These are phyloP conservation scores for Phoma sp. DNA, from an alignment of 2,329 filamentous ascomycete species.

Conservation along the genomic window DNA sequence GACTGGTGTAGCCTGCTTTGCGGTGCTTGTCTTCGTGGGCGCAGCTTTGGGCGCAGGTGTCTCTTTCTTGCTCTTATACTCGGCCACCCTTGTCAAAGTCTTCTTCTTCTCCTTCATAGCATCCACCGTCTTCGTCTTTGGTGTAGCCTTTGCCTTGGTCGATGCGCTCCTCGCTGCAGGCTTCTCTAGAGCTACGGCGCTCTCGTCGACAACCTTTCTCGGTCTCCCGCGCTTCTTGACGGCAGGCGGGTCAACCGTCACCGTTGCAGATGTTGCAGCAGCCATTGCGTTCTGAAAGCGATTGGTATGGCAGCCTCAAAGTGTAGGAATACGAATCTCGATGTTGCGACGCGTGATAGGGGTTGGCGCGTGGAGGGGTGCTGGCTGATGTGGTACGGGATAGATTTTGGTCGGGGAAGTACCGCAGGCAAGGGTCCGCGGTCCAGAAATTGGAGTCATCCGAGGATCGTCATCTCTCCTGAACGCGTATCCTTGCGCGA, in stretches of 20 bases:
- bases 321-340: not conserved
- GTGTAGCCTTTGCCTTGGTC: slow-evolving; percentile 28
- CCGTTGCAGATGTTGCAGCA: slow-evolving; percentile 18
- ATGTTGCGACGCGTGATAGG: slow-evolving; percentile 22
- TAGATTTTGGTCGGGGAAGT: slow-evolving; percentile 24
- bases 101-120: slow-evolving; percentile 25
- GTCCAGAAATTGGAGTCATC: slow-evolving; percentile 14
- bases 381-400: slow-evolving; percentile 11
- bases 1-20: slow-evolving; percentile 34
- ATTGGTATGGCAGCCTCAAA: not conserved
- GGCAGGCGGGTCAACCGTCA: slow-evolving; percentile 21
- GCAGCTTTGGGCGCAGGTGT: slow-evolving; percentile 21
- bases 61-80: slow-evolving; percentile 21
- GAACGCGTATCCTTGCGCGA: slow-evolving; percentile 8
- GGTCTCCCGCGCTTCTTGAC: slow-evolving; percentile 44
- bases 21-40: slow-evolving; percentile 10
- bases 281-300: slow-evolving; percentile 4
- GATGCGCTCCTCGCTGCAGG: slow-evolving; percentile 29
- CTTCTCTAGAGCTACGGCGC: slow-evolving; percentile 26
- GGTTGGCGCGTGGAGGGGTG: slow-evolving; percentile 26
- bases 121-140: slow-evolving; percentile 22
- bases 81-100: slow-evolving; percentile 15
- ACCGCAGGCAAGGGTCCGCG: slow-evolving; percentile 15
- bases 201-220: slow-evolving; percentile 40
- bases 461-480: slow-evolving; percentile 5